These are phyloP conservation scores for Suillus bovinus DNA, from an alignment of 768 basidiomycete genomes.

Conservation along the genomic window DNA sequence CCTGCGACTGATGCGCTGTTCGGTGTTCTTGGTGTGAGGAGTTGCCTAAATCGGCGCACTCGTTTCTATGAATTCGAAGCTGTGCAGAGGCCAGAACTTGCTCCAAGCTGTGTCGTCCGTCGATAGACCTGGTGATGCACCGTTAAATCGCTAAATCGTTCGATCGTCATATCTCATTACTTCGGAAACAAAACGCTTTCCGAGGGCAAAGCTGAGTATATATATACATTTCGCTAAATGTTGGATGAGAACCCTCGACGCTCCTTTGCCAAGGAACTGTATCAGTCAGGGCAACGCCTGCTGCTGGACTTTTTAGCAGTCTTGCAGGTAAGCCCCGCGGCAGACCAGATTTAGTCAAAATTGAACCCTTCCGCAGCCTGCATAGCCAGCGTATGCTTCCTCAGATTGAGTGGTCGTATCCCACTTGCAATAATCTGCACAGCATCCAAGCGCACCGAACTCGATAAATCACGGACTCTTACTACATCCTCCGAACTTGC, in stretches of 20 bases:
- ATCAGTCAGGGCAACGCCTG: slow-evolving; percentile 18
- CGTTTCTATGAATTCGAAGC: slow-evolving; percentile 35
- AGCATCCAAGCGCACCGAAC: slow-evolving; percentile 19
- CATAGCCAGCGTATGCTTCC: slow-evolving; percentile 33
- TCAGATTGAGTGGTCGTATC: slow-evolving; percentile 41
- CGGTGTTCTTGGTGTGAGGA: slow-evolving; percentile 28
- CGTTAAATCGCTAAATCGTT: slow-evolving; percentile 6
- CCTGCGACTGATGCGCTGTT: slow-evolving; percentile 41
- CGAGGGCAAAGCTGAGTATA: slow-evolving; percentile 39
- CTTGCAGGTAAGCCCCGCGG: slow-evolving; percentile 33
- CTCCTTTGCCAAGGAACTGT: slow-evolving; percentile 33
- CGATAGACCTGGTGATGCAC: slow-evolving; percentile 37
- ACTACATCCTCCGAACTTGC: slow-evolving; percentile 47
- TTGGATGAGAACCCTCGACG: slow-evolving; percentile 44
- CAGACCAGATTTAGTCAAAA: slow-evolving; percentile 9
- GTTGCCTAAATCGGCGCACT: slow-evolving; percentile 37
- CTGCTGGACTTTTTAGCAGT: slow-evolving; percentile 44
- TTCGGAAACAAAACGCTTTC: slow-evolving; percentile 40
- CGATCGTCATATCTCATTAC: slow-evolving; percentile 15
- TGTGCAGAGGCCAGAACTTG: slow-evolving; percentile 30
- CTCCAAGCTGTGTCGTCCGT: slow-evolving; percentile 30
- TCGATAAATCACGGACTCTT: slow-evolving; percentile 30
- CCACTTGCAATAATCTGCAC: slow-evolving; percentile 18
- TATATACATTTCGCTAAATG: slow-evolving; percentile 39
- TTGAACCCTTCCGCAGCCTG: slow-evolving; percentile 30